Evolutionary conservation across 306 rosid genomes (phyloP).

Genomic region (Castanea crenata): DNA sequence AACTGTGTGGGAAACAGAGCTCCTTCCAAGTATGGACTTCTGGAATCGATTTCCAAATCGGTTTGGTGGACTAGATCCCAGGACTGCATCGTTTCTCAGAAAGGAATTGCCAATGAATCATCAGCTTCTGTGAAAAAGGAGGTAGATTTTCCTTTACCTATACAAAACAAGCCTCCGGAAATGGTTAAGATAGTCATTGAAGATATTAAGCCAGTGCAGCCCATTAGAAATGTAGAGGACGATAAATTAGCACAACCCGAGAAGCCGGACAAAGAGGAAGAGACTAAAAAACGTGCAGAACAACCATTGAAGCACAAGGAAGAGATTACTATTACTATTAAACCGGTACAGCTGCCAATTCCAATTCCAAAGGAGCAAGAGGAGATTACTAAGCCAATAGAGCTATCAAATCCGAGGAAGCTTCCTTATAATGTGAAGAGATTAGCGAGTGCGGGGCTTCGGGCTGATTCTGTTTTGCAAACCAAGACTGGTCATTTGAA

Average conservation of each 20-base stretch:
- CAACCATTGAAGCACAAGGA: neutral
- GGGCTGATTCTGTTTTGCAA: constrained; percentile 54
- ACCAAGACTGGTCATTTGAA: constrained; percentile 64
- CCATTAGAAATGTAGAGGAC: constrained; percentile 1
- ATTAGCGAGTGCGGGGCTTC: constrained; percentile 62
- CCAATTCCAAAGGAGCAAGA: constrained; percentile 9
- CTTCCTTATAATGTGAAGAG: constrained; percentile 47
- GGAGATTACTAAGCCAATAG: constrained; percentile 1
- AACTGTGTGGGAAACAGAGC: constrained; percentile 55
- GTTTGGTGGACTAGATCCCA: constrained; percentile 44
- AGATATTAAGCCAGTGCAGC: constrained; percentile 15
- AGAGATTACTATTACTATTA: constrained; percentile 11
- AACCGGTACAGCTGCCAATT: neutral
- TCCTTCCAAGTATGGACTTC: constrained; percentile 23
- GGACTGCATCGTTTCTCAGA: constrained; percentile 16
- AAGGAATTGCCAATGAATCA: constrained; percentile 3
- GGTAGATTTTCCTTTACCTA: constrained; percentile 2
- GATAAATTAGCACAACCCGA: neutral
- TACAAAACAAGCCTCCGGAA: constrained; percentile 54
- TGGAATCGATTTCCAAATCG: constrained; percentile 29
- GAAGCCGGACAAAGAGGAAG: neutral
- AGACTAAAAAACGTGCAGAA: constrained; percentile 1
- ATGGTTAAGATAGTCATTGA: constrained; percentile 43
- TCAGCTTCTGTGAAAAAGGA: constrained; percentile 4
- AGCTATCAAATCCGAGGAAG: constrained; percentile 23